Conservation (phyloP, 1,139 yeast species). For the Zhuliangozyma blackwelliae region DNA sequence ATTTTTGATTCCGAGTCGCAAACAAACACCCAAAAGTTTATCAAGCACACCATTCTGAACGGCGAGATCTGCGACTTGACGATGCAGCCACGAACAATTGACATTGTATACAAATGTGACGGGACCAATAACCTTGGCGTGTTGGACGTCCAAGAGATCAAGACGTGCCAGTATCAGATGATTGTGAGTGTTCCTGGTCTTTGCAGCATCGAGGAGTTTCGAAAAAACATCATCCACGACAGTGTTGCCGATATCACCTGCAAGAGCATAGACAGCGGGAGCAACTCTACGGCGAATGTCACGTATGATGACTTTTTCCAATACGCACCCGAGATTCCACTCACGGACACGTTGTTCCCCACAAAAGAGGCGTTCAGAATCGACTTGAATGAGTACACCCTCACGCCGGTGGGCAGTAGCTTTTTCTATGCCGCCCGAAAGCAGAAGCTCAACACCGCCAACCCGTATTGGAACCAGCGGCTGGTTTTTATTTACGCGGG, state of each 20-base stretch:
- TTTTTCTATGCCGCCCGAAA: slow-evolving; percentile 25
- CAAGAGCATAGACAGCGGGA: slow-evolving; percentile 22
- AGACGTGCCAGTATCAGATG: slow-evolving; percentile 69
- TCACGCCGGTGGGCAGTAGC: slow-evolving; percentile 30
- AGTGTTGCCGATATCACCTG: slow-evolving; percentile 41
- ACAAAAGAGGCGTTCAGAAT: slow-evolving; percentile 20
- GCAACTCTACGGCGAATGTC: slow-evolving; percentile 9
- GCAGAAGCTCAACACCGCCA: slow-evolving; percentile 9
- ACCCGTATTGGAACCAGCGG: slow-evolving; percentile 19
- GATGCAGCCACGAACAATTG: slow-evolving; percentile 54
- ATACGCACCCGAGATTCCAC: slow-evolving; percentile 6
- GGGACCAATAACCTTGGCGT: slow-evolving; percentile 31
- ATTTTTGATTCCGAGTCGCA: slow-evolving; percentile 7
- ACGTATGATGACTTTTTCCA: slow-evolving; percentile 9
- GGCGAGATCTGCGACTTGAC: slow-evolving; percentile 80
- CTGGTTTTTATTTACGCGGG: slow-evolving; percentile 25
- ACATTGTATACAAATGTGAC: slow-evolving; percentile 67
- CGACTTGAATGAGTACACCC: slow-evolving; percentile 21
- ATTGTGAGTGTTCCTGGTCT: slow-evolving; percentile 55
- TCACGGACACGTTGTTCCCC: slow-evolving; percentile 14
- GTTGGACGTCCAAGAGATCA: slow-evolving; percentile 53
- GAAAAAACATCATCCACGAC: slow-evolving; percentile 32
- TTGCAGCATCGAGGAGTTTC: slow-evolving; percentile 51
- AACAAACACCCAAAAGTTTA: slow-evolving; percentile 22
- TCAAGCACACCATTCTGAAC: slow-evolving; percentile 49